These are phyloP conservation scores for Exophiala sideris DNA, from an alignment of 2,329 filamentous ascomycete genomes.

Conservation along the genomic window DNA sequence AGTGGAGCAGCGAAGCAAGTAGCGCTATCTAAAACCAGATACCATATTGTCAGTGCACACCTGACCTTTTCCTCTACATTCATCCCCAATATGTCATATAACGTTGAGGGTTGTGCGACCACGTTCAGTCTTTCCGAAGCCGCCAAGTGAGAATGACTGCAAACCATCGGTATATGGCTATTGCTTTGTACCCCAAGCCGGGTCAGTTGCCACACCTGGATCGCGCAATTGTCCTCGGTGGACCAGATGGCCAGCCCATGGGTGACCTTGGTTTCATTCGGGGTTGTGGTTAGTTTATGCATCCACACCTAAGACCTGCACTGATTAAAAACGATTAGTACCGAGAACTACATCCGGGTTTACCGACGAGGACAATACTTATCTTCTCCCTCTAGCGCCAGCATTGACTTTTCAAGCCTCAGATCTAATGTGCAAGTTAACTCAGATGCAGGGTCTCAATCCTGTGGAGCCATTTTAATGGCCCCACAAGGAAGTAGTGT, in stretches of 20 bases:
- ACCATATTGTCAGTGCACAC: too few relatives aligned
- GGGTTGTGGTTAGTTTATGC: neutral
- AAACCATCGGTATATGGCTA: neutral
- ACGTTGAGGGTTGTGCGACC: too few relatives aligned
- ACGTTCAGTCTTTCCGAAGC: too few relatives aligned
- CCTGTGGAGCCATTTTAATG: neutral
- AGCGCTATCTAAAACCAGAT: too few relatives aligned
- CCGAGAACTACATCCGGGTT: neutral
- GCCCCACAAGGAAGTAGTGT: neutral
- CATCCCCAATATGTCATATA: too few relatives aligned
- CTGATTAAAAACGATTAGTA: neutral
- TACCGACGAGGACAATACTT: neutral
- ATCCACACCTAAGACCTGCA: neutral
- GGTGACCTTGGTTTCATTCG: neutral
- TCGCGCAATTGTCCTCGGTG: neutral
- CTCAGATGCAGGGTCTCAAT: neutral
- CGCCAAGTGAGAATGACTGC: too few relatives aligned
- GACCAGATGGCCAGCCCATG: neutral
- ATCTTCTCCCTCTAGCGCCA: too few relatives aligned
- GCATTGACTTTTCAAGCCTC: conserved; percentile 1
- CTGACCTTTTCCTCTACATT: too few relatives aligned
- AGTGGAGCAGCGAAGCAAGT: too few relatives aligned
- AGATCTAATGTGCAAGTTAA: conserved; percentile 2
- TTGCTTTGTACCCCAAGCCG: too few relatives aligned
- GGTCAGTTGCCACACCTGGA: neutral